Evolutionary conservation across 75 land plant genomes (phyloP).

Genomic region (Pinus tabuliformis): DNA sequence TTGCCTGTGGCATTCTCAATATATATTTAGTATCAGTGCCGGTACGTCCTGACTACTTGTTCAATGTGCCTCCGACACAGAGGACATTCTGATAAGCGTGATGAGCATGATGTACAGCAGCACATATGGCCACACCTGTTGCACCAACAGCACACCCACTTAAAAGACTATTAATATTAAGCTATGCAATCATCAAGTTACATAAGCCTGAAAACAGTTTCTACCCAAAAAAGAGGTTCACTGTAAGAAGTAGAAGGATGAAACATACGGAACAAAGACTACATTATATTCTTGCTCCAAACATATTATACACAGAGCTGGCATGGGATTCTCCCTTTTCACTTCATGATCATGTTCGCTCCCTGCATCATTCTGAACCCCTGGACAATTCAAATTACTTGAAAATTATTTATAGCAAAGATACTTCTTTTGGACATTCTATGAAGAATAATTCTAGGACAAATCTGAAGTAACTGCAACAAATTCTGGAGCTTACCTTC

Average conservation of each 20-base stretch:
- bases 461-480: background rate
- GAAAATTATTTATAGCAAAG: background rate
- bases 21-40: slow-evolving; percentile 54
- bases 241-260: slow-evolving; percentile 3
- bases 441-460: background rate
- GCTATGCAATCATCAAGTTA: background rate
- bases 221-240: background rate
- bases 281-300: slow-evolving; percentile 95
- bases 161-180: slow-evolving; percentile 1
- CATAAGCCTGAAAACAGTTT: background rate
- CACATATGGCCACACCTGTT: slow-evolving; percentile 98
- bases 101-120: slow-evolving; percentile 83
- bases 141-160: background rate
- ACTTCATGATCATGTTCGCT: slow-evolving; percentile 23
- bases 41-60: slow-evolving; percentile 83
- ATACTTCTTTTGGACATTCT: background rate
- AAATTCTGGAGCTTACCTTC: slow-evolving; percentile 33
- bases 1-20: too few relatives aligned
- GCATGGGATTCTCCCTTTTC: slow-evolving; percentile 56
- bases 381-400: slow-evolving; percentile 7
- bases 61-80: slow-evolving; percentile 83
- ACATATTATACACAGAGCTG: slow-evolving; percentile 94
- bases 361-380: slow-evolving; percentile 10
- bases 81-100: slow-evolving; percentile 84
- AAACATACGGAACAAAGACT: slow-evolving; percentile 93